phyloP scores from a whole-genome alignment of 352 stramenopile genomes.

The Pythium chondricola region DNA sequence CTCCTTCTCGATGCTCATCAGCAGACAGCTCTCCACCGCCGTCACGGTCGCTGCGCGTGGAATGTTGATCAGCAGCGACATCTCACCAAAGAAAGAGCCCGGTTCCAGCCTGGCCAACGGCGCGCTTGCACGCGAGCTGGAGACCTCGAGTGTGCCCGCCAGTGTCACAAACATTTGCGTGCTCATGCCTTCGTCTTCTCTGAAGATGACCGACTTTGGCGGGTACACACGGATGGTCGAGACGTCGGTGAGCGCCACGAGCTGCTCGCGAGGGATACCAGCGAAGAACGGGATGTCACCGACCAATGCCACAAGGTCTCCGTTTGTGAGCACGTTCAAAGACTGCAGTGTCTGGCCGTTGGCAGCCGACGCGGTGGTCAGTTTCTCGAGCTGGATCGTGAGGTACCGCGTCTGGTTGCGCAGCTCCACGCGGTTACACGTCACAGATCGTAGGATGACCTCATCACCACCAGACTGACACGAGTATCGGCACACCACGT shows the following conservation, averaged over 20 bases:
- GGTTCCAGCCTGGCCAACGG: conserved; percentile 57
- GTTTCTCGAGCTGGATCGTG: conserved; percentile 25
- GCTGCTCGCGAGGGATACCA: conserved; percentile 49
- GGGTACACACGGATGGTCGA: conserved; percentile 75
- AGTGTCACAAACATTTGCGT: conserved; percentile 79
- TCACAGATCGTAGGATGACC: conserved; percentile 52
- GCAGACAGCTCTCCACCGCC: conserved; percentile 62
- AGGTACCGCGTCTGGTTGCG: conserved; percentile 37
- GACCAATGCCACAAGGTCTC: conserved; percentile 55
- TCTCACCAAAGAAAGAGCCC: conserved; percentile 77
- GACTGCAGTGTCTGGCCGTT: conserved; percentile 16
- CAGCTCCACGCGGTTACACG: conserved; percentile 42
- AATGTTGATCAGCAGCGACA: conserved; percentile 78
- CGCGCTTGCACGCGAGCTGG: conserved; percentile 33
- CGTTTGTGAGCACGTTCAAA: conserved; percentile 61
- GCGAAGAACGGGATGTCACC: conserved; percentile 69
- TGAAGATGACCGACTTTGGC: conserved; percentile 58
- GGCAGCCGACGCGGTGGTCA: conserved; percentile 24
- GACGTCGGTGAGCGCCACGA: conserved; percentile 57
- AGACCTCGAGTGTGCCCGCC: conserved; percentile 55
- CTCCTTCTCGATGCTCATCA: conserved; percentile 77
- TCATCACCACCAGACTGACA: conserved; percentile 49
- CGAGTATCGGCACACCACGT: conserved; percentile 64
- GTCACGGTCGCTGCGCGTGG: conserved; percentile 63
- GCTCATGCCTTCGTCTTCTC: conserved; percentile 70